These are phyloP conservation scores for Teratosphaeria epicoccoides DNA, from an alignment of 2,329 filamentous ascomycete species.

Conservation along the genomic window DNA sequence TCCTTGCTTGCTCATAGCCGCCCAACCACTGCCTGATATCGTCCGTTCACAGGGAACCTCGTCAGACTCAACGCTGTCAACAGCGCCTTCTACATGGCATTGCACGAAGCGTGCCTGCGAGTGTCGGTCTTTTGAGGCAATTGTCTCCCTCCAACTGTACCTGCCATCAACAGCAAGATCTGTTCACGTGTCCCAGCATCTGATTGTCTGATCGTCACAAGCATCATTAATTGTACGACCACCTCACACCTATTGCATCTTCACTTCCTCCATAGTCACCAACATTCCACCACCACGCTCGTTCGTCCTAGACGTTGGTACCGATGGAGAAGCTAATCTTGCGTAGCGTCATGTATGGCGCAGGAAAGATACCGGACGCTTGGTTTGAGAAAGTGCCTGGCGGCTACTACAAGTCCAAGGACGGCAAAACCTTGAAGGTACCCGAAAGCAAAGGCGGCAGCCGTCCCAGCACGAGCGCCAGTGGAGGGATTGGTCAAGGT, in stretches of 20 bases:
- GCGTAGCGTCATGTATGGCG: conserved; percentile 17
- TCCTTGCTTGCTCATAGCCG: not conserved
- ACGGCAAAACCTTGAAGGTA: conserved; percentile 7
- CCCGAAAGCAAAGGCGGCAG: conserved; percentile 7
- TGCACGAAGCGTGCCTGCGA: not conserved
- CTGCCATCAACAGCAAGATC: not conserved
- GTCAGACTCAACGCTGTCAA: not conserved
- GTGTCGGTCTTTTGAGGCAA: not conserved
- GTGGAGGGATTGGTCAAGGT: conserved; percentile 1
- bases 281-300: not conserved
- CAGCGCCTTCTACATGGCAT: not conserved
- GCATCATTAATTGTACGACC: not conserved
- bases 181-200: not conserved
- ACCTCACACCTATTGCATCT: not conserved
- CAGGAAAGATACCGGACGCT: conserved; percentile 29
- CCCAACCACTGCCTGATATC: not conserved
- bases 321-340: conserved; percentile 20
- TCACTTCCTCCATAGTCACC: not conserved
- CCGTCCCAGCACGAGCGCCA: conserved; percentile 5
- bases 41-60: not conserved
- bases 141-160: not conserved
- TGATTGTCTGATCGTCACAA: not conserved
- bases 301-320: not conserved
- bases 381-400: conserved; percentile 30
- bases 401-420: conserved; percentile 25